phyloP scores from a whole-genome alignment of 345 rosid species.

The Fremontodendron californicum region DNA sequence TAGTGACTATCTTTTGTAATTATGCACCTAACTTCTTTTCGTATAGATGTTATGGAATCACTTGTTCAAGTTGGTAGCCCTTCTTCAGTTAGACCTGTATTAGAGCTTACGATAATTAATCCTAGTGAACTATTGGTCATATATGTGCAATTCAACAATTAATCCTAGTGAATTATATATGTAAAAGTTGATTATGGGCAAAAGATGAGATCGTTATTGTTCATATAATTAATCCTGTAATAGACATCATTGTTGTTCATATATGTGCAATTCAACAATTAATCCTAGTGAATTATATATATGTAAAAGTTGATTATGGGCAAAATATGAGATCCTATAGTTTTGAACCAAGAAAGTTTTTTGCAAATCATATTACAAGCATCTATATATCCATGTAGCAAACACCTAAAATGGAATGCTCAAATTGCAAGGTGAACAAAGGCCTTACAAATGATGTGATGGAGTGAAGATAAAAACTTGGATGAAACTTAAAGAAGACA shows the following conservation, averaged over 20 bases:
- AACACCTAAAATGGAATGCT: neutral
- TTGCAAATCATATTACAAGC: too few species aligned
- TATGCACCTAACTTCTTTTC: neutral
- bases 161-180: too few species aligned
- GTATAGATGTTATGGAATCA: neutral
- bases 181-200: rapidly evolving
- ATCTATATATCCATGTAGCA: neutral
- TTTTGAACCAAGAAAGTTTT: too few species aligned
- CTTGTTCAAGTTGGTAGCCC: neutral
- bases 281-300: too few species aligned
- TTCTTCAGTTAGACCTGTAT: neutral
- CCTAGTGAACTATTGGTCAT: neutral
- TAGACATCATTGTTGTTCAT: neutral
- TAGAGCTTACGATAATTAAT: too few species aligned
- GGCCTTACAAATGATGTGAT: too few species aligned
- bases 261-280: rapidly evolving
- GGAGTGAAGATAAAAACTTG: too few species aligned
- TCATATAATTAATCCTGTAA: neutral
- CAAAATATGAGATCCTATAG: too few species aligned
- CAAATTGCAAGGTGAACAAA: neutral
- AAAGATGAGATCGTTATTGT: neutral
- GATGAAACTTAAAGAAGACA: neutral
- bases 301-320: too few species aligned
- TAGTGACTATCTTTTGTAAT: constrained; percentile 4
- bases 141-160: rapidly evolving